phyloP scores from a whole-genome alignment of 2,329 filamentous ascomycete genomes.

The Trichocomaceae sp. region DNA sequence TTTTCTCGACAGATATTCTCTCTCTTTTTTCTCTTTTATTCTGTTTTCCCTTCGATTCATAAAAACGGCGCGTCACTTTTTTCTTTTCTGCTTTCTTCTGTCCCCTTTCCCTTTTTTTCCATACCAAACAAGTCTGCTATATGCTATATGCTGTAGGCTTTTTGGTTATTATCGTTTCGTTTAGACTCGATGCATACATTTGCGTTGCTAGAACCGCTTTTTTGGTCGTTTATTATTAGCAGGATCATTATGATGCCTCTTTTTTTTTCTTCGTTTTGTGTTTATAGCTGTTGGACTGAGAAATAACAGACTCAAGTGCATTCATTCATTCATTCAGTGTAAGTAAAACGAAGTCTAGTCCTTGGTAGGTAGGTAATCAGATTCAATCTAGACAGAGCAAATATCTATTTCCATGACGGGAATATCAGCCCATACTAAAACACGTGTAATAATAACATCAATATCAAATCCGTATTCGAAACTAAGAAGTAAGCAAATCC shows the following conservation, averaged over 20 bases:
- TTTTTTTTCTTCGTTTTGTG: background rate
- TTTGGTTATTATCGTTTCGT: background rate
- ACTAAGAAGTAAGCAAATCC: conserved; percentile 45
- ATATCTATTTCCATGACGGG: no score
- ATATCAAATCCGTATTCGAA: no score
- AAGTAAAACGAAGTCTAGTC: no score
- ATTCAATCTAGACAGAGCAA: no score
- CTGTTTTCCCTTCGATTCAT: background rate
- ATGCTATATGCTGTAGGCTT: background rate
- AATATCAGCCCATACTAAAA: background rate
- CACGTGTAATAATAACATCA: background rate
- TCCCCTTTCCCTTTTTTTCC: background rate
- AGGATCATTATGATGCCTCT: background rate
- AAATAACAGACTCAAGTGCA: background rate
- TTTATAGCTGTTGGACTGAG: background rate
- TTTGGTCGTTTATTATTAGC: no score
- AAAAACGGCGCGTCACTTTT: conserved; percentile 3
- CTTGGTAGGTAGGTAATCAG: no score
- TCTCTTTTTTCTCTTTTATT: background rate
- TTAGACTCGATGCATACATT: background rate
- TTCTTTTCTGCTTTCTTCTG: background rate
- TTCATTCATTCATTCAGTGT: background rate
- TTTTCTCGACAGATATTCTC: background rate
- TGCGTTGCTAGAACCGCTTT: background rate
- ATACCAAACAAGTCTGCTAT: background rate